Conservation (phyloP, 2,329 filamentous ascomycete species). For the Phyllosticta citriasiana region DNA sequence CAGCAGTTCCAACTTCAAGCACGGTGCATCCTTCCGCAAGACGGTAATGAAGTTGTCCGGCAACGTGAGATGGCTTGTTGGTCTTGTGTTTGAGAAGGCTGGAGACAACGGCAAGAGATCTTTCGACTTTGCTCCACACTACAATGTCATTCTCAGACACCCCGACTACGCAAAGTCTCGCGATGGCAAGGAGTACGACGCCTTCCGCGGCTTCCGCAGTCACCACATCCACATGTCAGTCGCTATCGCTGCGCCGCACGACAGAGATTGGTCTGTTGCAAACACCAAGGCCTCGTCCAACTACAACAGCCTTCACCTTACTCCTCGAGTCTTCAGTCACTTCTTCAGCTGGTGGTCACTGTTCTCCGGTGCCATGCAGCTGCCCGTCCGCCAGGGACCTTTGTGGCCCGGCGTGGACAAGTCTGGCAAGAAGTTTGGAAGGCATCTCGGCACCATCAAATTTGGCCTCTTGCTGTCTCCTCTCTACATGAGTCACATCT, state of each 20-base stretch:
- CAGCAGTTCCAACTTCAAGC: constrained; percentile 55
- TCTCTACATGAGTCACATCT: constrained; percentile 90
- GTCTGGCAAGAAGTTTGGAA: constrained; percentile 95
- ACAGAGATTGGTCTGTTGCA: constrained; percentile 74
- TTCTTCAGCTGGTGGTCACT: constrained; percentile 98
- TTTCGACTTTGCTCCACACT: constrained; percentile 87
- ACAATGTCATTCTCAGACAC: constrained; percentile 77
- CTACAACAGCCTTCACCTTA: constrained; percentile 94
- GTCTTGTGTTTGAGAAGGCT: constrained; percentile 84
- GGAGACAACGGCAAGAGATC: constrained; percentile 61
- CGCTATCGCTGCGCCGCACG: constrained; percentile 75
- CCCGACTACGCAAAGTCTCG: constrained; percentile 58
- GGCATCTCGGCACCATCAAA: constrained; percentile 96
- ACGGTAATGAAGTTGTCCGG: constrained; percentile 98
- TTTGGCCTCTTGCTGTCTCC: constrained; percentile 90
- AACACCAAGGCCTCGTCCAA: constrained; percentile 70
- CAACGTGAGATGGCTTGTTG: constrained; percentile 85
- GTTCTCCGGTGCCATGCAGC: constrained; percentile 87
- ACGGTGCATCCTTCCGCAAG: constrained; percentile 87
- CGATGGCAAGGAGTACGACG: constrained; percentile 62
- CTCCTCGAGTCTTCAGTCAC: constrained; percentile 92
- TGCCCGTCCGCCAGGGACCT: constrained; percentile 84
- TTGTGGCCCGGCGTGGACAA: constrained; percentile 91
- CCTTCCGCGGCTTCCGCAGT: constrained; percentile 93
- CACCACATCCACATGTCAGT: constrained; percentile 94